Percentiles rank a stretch among this genome's conserved stretches.
Conservation (phyloP, 1,284 basidiomycete species). For the Vanrija pseudolonga region DNA sequence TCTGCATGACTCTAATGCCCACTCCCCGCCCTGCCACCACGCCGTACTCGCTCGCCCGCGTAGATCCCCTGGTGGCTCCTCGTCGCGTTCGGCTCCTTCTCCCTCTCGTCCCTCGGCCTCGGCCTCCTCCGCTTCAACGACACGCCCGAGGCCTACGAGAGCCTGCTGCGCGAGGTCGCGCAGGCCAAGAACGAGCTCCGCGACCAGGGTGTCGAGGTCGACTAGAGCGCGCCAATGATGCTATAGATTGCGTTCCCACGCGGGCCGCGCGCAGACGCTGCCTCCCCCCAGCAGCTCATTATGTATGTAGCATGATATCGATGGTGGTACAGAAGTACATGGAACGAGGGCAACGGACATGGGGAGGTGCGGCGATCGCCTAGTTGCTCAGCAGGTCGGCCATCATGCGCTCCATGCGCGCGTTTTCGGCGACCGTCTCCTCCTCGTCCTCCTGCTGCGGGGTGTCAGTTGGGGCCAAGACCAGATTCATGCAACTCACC, state of each 20-base stretch:
- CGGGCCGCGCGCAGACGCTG: not conserved
- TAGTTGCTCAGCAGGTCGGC: conserved; percentile 75
- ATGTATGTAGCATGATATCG: conserved; percentile 5
- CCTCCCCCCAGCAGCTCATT: not conserved
- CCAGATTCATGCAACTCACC: conserved; percentile 55
- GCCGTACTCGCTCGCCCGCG: not conserved
- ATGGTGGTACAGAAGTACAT: conserved; percentile 1
- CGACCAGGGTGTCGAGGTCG: conserved; percentile 63
- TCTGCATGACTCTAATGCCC: not conserved
- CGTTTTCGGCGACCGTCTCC: conserved; percentile 77
- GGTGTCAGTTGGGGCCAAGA: not conserved
- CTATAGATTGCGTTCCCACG: not conserved
- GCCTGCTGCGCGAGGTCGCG: conserved; percentile 60
- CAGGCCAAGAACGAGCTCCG: conserved; percentile 68
- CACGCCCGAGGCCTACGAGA: conserved; percentile 70
- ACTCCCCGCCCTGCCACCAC: not conserved
- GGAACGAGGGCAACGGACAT: not conserved
- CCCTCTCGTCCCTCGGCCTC: conserved; percentile 66
- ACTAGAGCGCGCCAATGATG: conserved; percentile 48
- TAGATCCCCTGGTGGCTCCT: conserved; percentile 74
- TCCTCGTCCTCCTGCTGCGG: conserved; percentile 65
- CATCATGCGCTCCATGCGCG: conserved; percentile 78
- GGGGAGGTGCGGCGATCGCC: conserved; percentile 37
- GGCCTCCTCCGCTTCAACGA: conserved; percentile 67
- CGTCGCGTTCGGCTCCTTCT: conserved; percentile 69